Percentiles rank a stretch among this genome's conserved stretches.
phyloP scores from a whole-genome alignment of 306 rosid genomes.

The Corylus heterophylla region DNA sequence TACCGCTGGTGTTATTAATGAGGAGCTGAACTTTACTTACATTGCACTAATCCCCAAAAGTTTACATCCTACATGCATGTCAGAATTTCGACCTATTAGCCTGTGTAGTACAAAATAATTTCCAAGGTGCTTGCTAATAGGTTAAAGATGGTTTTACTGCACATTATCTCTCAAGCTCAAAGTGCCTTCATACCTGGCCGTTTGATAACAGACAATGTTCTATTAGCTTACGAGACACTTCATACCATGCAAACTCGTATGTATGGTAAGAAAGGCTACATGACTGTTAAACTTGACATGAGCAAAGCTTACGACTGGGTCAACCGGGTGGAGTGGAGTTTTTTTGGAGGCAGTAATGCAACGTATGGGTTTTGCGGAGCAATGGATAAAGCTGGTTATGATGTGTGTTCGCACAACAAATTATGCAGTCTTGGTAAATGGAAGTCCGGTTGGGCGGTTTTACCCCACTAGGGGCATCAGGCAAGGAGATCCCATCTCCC shows the following conservation, averaged over 20 bases:
- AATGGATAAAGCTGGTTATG: no score
- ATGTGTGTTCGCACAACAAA: no score
- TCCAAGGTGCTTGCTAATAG: neutral
- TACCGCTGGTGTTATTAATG: no score
- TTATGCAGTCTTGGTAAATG: no score
- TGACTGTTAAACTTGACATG: neutral
- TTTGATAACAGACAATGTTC: neutral
- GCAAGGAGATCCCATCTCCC: no score
- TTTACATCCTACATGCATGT: neutral
- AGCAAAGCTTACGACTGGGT: neutral
- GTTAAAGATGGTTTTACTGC: neutral
- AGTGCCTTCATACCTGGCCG: neutral
- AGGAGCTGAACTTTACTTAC: neutral
- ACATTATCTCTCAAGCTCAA: no score
- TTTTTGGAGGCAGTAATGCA: neutral
- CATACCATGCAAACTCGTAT: neutral
- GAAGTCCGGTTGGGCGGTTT: no score
- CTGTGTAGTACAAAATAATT: neutral
- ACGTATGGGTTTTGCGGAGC: no score
- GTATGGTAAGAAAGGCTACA: neutral
- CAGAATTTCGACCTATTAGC: neutral
- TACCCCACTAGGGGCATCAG: no score
- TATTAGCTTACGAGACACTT: neutral
- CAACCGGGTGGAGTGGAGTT: neutral
- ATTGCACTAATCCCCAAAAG: neutral